These are phyloP conservation scores for Xylaria grammica DNA, from an alignment of 495 filamentous ascomycete species.

Conservation along the genomic window DNA sequence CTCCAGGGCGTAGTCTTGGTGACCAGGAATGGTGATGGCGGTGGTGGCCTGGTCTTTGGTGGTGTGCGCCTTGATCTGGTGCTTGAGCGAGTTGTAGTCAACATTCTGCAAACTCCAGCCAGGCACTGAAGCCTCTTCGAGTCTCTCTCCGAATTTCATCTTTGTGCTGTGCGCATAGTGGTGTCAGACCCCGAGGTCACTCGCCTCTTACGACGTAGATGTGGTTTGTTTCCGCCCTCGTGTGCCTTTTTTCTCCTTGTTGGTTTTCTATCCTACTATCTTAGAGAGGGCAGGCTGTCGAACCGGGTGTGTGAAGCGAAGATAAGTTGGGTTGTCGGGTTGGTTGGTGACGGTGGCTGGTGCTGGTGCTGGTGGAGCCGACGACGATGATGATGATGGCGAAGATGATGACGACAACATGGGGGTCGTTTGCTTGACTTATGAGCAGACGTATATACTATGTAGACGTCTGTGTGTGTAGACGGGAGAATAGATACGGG, in stretches of 20 bases:
- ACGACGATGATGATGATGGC: too few relatives aligned
- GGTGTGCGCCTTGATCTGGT: slow-evolving; percentile 72
- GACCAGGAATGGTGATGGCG: slow-evolving; percentile 69
- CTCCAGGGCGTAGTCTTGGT: slow-evolving; percentile 54
- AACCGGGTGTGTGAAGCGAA: neutral
- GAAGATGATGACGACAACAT: too few relatives aligned
- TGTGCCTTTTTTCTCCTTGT: neutral
- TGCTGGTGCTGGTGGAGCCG: too few relatives aligned
- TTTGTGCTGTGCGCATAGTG: slow-evolving; percentile 23
- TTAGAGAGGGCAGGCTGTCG: neutral
- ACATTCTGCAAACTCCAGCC: slow-evolving; percentile 67
- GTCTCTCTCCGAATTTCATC: slow-evolving; percentile 75
- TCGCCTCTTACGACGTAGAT: neutral
- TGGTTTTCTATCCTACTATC: neutral
- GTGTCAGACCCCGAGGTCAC: neutral
- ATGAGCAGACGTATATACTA: too few relatives aligned
- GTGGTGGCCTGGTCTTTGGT: slow-evolving; percentile 63
- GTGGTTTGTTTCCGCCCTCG: neutral
- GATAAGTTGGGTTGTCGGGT: too few relatives aligned
- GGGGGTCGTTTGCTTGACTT: too few relatives aligned
- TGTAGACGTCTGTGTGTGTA: too few relatives aligned
- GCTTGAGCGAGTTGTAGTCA: slow-evolving; percentile 78
- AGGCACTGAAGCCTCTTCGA: slow-evolving; percentile 62
- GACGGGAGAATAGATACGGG: too few relatives aligned
- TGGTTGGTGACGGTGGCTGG: too few relatives aligned